A percentile compares a stretch with the other conserved stretches of the same genome.
Evolutionary conservation across 306 rosid species (phyloP).

Genomic region (Lupinus albus): DNA sequence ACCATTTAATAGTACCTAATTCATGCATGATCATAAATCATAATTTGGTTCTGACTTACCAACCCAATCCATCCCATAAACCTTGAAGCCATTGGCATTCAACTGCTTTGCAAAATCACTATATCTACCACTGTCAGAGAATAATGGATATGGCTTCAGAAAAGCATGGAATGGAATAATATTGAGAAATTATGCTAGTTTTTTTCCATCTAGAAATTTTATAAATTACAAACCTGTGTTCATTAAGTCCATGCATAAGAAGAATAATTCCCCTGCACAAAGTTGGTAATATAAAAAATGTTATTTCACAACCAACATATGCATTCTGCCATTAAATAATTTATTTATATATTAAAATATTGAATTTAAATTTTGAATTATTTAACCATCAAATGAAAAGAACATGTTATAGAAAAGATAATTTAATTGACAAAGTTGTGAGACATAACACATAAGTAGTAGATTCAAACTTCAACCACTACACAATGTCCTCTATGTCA

Average conservation of each 20-base stretch:
- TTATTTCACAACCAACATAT: too few relatives aligned
- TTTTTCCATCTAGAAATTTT: not conserved
- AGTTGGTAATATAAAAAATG: slow-evolving; percentile 20
- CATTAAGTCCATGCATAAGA: slow-evolving; percentile 90
- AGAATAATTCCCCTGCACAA: slow-evolving; percentile 82
- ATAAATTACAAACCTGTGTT: slow-evolving; percentile 72
- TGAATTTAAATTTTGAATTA: too few relatives aligned
- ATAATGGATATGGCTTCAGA: slow-evolving; percentile 37
- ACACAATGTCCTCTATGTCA: too few relatives aligned
- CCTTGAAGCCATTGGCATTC: slow-evolving; percentile 82
- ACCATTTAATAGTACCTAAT: not conserved
- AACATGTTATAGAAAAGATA: too few relatives aligned
- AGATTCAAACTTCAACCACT: too few relatives aligned
- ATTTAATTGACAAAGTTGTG: too few relatives aligned
- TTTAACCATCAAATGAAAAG: too few relatives aligned
- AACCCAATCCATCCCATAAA: slow-evolving; percentile 95
- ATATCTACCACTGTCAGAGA: slow-evolving; percentile 74
- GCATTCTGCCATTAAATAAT: too few relatives aligned
- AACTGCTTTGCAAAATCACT: slow-evolving; percentile 74
- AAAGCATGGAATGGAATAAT: slow-evolving; percentile 14
- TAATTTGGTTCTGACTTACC: slow-evolving; percentile 58
- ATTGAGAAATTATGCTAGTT: slow-evolving; percentile 21
- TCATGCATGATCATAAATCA: slow-evolving; percentile 13
- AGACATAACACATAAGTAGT: too few relatives aligned
- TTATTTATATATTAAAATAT: too few relatives aligned